Conservation (phyloP, 805 yeast species). For the Hanseniaspora hatyaiensis region DNA sequence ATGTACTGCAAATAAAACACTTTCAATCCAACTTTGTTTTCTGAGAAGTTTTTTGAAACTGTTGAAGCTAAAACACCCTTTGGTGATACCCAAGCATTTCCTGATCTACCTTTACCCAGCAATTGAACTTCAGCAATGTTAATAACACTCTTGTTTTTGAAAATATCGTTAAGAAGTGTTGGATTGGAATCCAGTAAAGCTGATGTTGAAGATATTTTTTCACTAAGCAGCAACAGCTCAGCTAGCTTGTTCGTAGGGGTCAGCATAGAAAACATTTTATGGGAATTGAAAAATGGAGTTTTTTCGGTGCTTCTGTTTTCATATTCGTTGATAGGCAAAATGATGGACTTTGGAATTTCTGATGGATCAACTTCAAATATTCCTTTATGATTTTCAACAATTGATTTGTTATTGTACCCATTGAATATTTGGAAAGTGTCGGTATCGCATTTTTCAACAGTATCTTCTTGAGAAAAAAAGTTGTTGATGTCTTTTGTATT, state of each 20-base stretch:
- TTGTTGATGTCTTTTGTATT: not conserved
- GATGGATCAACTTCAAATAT: conserved; percentile 39
- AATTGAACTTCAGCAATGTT: conserved; percentile 69
- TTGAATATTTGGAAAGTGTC: conserved; percentile 13
- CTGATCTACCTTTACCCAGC: conserved; percentile 88
- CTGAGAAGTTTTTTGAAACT: conserved; percentile 37
- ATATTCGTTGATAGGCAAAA: conserved; percentile 33
- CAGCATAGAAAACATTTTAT: conserved; percentile 37
- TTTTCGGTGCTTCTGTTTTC: conserved; percentile 32
- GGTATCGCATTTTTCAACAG: conserved; percentile 16
- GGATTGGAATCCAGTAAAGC: conserved; percentile 66
- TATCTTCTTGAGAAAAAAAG: conserved; percentile 8
- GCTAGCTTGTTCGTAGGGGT: conserved; percentile 41
- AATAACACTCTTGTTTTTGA: conserved; percentile 24
- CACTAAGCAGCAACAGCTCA: conserved; percentile 58
- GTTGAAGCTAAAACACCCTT: conserved; percentile 81
- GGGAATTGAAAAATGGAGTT: conserved; percentile 66
- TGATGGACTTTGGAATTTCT: conserved; percentile 43
- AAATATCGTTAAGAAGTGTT: conserved; percentile 41
- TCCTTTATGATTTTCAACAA: conserved; percentile 24
- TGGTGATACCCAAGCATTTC: conserved; percentile 92
- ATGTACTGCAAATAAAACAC: conserved; percentile 80
- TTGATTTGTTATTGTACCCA: conserved; percentile 19
- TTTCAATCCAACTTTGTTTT: conserved; percentile 35
- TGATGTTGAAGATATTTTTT: conserved; percentile 81